Conservation (phyloP, 352 stramenopile species). For the Phytopythium kandeliae region DNA sequence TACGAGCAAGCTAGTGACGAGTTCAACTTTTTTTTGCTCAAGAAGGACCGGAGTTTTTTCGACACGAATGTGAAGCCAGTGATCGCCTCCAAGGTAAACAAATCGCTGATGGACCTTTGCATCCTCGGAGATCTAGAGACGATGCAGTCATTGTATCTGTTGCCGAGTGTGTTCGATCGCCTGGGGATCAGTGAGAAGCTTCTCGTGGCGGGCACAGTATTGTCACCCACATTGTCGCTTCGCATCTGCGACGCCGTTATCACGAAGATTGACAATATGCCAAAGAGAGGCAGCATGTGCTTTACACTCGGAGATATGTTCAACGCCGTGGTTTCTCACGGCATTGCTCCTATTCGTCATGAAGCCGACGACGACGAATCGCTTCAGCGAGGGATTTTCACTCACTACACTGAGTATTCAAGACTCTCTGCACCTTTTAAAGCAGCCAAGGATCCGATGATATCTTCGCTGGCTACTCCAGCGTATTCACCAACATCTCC, state of each 20-base stretch:
- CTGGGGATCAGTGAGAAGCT: slow-evolving; percentile 38
- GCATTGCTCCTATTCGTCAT: neutral
- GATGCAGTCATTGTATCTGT: slow-evolving; percentile 20
- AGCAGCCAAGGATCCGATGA: too few relatives aligned
- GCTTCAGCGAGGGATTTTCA: too few relatives aligned
- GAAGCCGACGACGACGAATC: too few relatives aligned
- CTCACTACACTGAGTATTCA: too few relatives aligned
- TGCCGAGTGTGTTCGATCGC: slow-evolving; percentile 17
- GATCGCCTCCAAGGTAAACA: slow-evolving; percentile 34
- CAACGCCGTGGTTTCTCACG: neutral
- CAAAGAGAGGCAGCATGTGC: neutral
- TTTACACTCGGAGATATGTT: neutral
- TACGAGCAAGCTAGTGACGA: slow-evolving; percentile 39
- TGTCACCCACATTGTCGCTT: slow-evolving; percentile 8
- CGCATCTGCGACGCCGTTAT: slow-evolving; percentile 27
- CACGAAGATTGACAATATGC: slow-evolving; percentile 11
- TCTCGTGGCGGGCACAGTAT: slow-evolving; percentile 27
- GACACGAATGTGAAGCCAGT: slow-evolving; percentile 23
- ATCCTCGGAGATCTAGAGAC: slow-evolving; percentile 27
- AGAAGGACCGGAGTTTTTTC: slow-evolving; percentile 48
- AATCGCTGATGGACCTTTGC: slow-evolving; percentile 50
- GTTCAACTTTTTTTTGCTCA: slow-evolving; percentile 51
- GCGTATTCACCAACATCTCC: too few relatives aligned
- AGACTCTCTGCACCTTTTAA: too few relatives aligned
- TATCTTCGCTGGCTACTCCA: slow-evolving; percentile 2